Evolutionary conservation across 2,329 filamentous ascomycete species (phyloP), one percentile per base, ranked within the genome.

Genomic region (Beauveria medogensis): DNA sequence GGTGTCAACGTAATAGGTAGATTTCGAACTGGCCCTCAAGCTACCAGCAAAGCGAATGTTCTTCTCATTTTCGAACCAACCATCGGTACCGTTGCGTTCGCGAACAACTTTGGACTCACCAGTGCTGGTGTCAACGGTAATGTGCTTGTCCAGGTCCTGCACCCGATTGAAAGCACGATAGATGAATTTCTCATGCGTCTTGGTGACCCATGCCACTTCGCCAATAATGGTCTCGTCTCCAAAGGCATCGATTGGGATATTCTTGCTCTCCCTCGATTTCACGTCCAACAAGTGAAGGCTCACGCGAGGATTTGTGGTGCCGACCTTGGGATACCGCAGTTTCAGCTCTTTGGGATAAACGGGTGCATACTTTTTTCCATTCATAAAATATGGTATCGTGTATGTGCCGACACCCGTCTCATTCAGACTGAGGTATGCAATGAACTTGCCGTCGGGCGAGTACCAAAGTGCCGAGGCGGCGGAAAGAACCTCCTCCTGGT

Each of bases 361-460:
- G 0, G 84, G 84, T 0, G 85, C 83, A 16, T 83, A 69, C 26
- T 80, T 71, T 62, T 83, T 71, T 61, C 79, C 75, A 58, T 83
- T 77, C 81, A 87, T 87, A 70, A 84, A 89, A 71, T 88, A 89
- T 0, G 84, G 83, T 12, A 90, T 78, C 0, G 80, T 83, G 70
- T 83, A 89, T 1, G 85, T 88, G 3, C 78, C 80, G 7, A 90
- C 87, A 1, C 85, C 86, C 0, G 85, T 88, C 75, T 90, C 85
- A 70, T 97, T 92, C 7, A 94, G 97, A 53, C 91, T 87, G 63
- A 97, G 77, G 72, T 95, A 97, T 4, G 93, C 91, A 61, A 97
- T 74, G 69, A 89, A 96, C 68, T 91, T 87, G 44, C 91, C 92
- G 71, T 94, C 91, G 26, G 87, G 83, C 18, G 91, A 92, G 90